phyloP scores from a whole-genome alignment of 2,329 filamentous ascomycete genomes.

The Colletotrichum trifolii region DNA sequence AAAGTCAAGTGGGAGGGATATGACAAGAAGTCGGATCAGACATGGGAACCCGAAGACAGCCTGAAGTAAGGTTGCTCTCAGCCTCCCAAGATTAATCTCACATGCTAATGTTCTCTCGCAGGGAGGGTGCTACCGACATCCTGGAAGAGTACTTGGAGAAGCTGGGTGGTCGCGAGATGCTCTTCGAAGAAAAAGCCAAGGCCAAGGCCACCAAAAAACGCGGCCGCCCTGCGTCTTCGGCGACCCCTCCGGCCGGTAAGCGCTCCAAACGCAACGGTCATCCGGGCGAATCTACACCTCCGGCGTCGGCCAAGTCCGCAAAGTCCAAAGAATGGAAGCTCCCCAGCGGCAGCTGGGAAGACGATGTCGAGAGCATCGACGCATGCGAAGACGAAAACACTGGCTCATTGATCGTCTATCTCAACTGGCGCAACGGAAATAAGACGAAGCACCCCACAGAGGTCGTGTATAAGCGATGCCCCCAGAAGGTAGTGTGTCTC shows the following conservation, averaged over 20 bases:
- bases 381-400: conserved; percentile 74
- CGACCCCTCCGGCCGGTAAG: conserved; percentile 55
- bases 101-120: conserved; percentile 42
- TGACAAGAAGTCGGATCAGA: conserved; percentile 74
- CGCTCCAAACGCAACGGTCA: conserved; percentile 61
- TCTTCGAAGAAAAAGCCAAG: conserved; percentile 62
- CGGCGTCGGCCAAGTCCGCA: conserved; percentile 53
- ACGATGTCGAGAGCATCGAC: conserved; percentile 76
- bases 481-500: conserved; percentile 71
- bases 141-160: conserved; percentile 72
- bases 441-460: conserved; percentile 79
- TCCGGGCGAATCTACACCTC: conserved; percentile 60
- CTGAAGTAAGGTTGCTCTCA: conserved; percentile 58
- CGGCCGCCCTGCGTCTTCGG: conserved; percentile 56
- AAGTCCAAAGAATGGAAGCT: conserved; percentile 67
- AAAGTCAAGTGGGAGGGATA: conserved; percentile 87
- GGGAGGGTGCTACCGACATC: conserved; percentile 68
- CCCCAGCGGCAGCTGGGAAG: conserved; percentile 81
- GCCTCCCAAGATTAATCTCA: not conserved
- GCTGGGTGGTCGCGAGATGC: conserved; percentile 71
- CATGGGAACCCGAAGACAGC: conserved; percentile 84
- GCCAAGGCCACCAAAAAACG: conserved; percentile 69
- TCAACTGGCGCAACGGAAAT: conserved; percentile 78
- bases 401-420: conserved; percentile 72
- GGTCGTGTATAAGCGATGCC: conserved; percentile 79